Percentiles rank a stretch among this genome's conserved stretches.
phyloP scores from a whole-genome alignment of 83 land plant genomes.

The Picea abies region DNA sequence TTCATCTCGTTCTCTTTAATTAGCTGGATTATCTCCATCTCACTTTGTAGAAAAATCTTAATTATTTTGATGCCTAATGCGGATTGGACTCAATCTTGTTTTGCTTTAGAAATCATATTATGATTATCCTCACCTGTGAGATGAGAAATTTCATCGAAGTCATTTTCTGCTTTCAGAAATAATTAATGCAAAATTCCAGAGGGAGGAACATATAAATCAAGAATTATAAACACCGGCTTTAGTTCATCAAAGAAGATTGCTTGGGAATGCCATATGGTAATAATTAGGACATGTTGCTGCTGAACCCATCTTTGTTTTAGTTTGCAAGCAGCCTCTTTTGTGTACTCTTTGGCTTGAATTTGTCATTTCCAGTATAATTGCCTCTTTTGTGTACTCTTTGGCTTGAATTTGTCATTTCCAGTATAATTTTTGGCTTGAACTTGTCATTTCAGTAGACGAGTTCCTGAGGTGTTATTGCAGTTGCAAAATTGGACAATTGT shows the following conservation, averaged over 20 bases:
- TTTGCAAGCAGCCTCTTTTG: background rate
- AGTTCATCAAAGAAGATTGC: background rate
- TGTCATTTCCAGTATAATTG: background rate
- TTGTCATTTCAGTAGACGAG: too few relatives aligned
- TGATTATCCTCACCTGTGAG: background rate
- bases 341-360: background rate
- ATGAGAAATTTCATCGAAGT: background rate
- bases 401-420: background rate
- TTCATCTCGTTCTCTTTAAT: slow-evolving; percentile 10
- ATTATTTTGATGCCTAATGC: too few relatives aligned
- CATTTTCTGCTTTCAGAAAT: background rate
- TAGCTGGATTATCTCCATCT: background rate
- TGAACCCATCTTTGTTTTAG: background rate
- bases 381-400: background rate
- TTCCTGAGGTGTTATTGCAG: too few relatives aligned
- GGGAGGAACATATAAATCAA: background rate
- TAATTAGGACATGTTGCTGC: background rate
- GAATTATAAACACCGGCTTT: background rate
- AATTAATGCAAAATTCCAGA: background rate
- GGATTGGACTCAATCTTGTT: background rate
- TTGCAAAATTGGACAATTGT: slow-evolving; percentile 1
- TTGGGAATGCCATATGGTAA: background rate
- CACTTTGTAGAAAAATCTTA: background rate
- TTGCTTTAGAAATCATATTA: background rate
- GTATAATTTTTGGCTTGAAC: background rate